phyloP scores from a whole-genome alignment of 768 basidiomycete genomes.

The Phlebiopsis gigantea region DNA sequence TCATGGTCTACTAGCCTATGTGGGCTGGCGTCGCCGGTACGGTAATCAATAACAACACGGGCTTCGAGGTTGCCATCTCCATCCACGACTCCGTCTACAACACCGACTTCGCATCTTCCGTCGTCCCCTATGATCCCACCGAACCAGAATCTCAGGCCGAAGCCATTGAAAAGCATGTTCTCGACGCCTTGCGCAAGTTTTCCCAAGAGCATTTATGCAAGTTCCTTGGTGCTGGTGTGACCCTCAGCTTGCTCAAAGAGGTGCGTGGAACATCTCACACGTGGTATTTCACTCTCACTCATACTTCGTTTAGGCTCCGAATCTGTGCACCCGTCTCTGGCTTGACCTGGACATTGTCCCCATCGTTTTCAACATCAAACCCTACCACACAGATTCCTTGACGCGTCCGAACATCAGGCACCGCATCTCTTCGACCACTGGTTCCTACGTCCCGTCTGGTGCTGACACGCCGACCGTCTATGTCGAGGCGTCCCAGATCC shows the following conservation, averaged over 20 bases:
- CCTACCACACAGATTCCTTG: conserved; percentile 72
- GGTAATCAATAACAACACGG: conserved; percentile 50
- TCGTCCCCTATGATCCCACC: conserved; percentile 45
- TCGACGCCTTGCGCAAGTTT: conserved; percentile 67
- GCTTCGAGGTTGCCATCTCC: conserved; percentile 70
- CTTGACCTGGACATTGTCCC: conserved; percentile 79
- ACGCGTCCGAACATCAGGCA: conserved; percentile 80
- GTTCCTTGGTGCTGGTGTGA: conserved; percentile 81
- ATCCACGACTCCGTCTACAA: conserved; percentile 81
- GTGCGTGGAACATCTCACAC: conserved; percentile 28
- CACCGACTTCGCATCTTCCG: conserved; percentile 64
- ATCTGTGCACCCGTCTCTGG: conserved; percentile 84
- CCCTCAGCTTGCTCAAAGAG: conserved; percentile 64
- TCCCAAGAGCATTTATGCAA: conserved; percentile 76
- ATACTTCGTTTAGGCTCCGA: conserved; percentile 48
- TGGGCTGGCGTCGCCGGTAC: conserved; percentile 78
- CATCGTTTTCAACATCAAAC: conserved; percentile 81
- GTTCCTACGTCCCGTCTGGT: conserved; percentile 74
- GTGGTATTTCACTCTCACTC: conserved; percentile 1
- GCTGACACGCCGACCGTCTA: conserved; percentile 71
- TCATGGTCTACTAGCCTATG: conserved; percentile 56
- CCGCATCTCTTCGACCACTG: conserved; percentile 74
- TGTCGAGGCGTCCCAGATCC: conserved; percentile 51
- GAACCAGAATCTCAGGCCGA: conserved; percentile 51
- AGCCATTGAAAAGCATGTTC: conserved; percentile 58